phyloP scores from a whole-genome alignment of 2,329 filamentous ascomycete genomes.

The Fusarium napiforme region DNA sequence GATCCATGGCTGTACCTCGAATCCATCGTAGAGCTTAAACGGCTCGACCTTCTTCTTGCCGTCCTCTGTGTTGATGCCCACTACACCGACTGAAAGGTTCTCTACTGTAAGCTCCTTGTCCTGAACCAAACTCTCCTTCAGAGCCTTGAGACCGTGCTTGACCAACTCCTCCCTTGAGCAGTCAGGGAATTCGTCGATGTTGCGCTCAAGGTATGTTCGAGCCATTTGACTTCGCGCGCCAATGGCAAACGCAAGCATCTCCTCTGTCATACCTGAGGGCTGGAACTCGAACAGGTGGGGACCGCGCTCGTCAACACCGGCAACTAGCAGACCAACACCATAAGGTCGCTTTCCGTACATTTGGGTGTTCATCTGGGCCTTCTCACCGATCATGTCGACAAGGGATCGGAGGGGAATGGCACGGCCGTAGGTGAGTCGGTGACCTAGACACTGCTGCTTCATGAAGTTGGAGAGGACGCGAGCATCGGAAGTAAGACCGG shows the following conservation, averaged over 20 bases:
- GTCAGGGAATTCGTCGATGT: constrained; percentile 83
- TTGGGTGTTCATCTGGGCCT: constrained; percentile 97
- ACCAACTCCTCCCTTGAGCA: constrained; percentile 87
- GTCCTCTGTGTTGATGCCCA: constrained; percentile 67
- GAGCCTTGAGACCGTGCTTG: constrained; percentile 85
- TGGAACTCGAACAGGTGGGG: constrained; percentile 99
- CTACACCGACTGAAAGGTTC: constrained; percentile 92
- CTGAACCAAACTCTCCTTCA: constrained; percentile 96
- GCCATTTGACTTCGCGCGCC: constrained; percentile 98
- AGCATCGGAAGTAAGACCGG: constrained; percentile 95
- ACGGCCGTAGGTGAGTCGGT: constrained; percentile 94
- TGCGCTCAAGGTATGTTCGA: constrained; percentile 92
- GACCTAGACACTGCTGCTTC: constrained; percentile 98
- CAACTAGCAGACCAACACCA: constrained; percentile 91
- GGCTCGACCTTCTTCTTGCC: constrained; percentile 73
- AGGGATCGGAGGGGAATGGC: constrained; percentile 90
- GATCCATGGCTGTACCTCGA: constrained; percentile 86
- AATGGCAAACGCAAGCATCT: constrained; percentile 97
- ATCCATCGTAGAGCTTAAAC: constrained; percentile 91
- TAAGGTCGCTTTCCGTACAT: constrained; percentile 97
- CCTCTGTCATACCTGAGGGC: constrained; percentile 93
- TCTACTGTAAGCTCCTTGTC: constrained; percentile 98
- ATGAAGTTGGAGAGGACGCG: constrained; percentile 99
- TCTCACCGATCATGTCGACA: constrained; percentile 91
- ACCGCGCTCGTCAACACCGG: constrained; percentile 91